Conservation (phyloP, 1,284 basidiomycete genomes). For the Volvariella surrecta region DNA sequence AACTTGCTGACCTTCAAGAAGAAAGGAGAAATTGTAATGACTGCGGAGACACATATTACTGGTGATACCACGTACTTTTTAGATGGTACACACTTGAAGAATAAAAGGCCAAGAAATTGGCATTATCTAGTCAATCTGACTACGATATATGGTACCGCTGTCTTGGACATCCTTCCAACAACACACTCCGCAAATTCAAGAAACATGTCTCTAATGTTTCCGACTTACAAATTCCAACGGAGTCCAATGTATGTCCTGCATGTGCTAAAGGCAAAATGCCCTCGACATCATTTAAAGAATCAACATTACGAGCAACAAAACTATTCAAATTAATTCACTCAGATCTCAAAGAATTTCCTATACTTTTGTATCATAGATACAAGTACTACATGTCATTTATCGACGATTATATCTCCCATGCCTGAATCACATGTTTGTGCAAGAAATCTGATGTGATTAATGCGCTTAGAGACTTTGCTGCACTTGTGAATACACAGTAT, state of each 20-base stretch:
- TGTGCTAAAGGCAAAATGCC: slow-evolving; percentile 19
- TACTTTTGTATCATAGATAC: neutral
- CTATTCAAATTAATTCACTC: slow-evolving; percentile 16
- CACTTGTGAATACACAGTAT: neutral
- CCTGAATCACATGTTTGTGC: neutral
- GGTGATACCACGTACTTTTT: too few species aligned
- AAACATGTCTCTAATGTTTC: slow-evolving; percentile 7
- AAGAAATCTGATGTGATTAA: neutral
- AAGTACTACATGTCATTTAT: neutral
- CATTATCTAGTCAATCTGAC: neutral
- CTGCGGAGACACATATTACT: too few species aligned
- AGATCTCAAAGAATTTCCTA: neutral
- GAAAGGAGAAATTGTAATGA: neutral
- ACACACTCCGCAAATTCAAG: slow-evolving; percentile 8
- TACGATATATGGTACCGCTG: slow-evolving; percentile 9
- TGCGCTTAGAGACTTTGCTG: neutral
- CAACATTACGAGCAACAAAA: slow-evolving; percentile 3
- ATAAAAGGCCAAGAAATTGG: too few species aligned
- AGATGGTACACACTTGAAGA: too few species aligned
- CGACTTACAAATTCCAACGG: slow-evolving; percentile 9
- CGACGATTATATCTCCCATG: too few species aligned
- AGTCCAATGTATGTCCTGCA: slow-evolving; percentile 12
- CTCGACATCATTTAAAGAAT: slow-evolving; percentile 11
- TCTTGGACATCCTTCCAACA: slow-evolving; percentile 10
- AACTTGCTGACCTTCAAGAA: neutral